These are phyloP conservation scores for Nemania sp. DNA, from an alignment of 2,329 filamentous ascomycete genomes.

Conservation along the genomic window DNA sequence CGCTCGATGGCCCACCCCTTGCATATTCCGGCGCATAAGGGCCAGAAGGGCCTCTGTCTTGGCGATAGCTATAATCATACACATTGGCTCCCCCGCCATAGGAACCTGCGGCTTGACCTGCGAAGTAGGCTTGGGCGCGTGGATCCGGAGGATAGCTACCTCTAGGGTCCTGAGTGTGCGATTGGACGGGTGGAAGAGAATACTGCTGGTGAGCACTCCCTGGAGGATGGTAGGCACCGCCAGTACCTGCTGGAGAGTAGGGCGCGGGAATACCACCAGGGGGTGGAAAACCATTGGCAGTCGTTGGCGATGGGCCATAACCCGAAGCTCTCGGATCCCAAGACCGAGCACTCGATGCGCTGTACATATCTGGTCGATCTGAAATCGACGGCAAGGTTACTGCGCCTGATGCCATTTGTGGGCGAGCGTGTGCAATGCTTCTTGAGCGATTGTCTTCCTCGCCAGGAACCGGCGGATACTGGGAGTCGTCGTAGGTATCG, in stretches of 20 bases:
- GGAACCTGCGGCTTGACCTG: constrained; percentile 24
- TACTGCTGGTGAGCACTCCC: constrained; percentile 26
- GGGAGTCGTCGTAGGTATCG: constrained; percentile 44
- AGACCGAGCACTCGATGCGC: constrained; percentile 27
- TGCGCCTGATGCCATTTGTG: constrained; percentile 47
- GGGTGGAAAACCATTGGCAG: constrained; percentile 52
- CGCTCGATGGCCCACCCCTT: constrained; percentile 40
- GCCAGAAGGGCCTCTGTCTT: constrained; percentile 37
- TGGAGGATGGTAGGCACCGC: constrained; percentile 32
- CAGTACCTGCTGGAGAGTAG: constrained; percentile 34
- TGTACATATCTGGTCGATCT: constrained; percentile 45
- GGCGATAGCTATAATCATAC: constrained; percentile 42
- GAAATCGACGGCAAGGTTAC: constrained; percentile 56
- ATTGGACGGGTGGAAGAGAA: constrained; percentile 39
- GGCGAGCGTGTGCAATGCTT: constrained; percentile 35
- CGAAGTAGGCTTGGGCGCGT: constrained; percentile 37
- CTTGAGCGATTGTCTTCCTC: constrained; percentile 47
- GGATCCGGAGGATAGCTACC: constrained; percentile 45
- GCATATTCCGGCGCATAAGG: constrained; percentile 38
- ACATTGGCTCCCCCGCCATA: constrained; percentile 25
- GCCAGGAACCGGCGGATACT: constrained; percentile 47
- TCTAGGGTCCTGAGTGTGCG: constrained; percentile 39
- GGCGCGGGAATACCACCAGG: constrained; percentile 30
- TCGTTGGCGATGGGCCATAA: constrained; percentile 48
- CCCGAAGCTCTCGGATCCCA: constrained; percentile 42